Base-by-base conservation (phyloP, 257 asterid genomes). In the Sherardia arvensis region DNA sequence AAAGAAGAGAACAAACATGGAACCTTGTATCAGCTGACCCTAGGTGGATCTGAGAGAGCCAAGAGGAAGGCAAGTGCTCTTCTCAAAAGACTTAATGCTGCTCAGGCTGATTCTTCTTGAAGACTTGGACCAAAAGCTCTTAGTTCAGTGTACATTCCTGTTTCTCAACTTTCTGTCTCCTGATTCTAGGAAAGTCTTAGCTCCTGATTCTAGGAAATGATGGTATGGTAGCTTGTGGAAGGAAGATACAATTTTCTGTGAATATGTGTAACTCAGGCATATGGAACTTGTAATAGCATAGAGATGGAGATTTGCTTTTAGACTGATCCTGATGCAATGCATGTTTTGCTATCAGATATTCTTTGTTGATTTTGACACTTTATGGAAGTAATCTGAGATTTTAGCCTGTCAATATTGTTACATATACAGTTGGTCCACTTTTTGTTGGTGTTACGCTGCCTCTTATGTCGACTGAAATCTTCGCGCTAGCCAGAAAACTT, bases 21-120 rank as follows among this genome's bases (percentile, higher is more conserved):
- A 61, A 73, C 74, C 5, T 65, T 86, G 69, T 43, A 69, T 51
- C 57, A 47, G 17, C 78, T 81, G 0, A 74, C 78, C 14, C 54
- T 15, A 14, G 77, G 25, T 8, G 94, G 86, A 59, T 83, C 84
- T 17, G 61, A 78, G 20, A 79, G 86, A 76, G 88, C 94, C 20
- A 76, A 62, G 79, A 81, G 81, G 71, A 81, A 79, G 65, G 94
- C 88, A 1, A 62, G 1, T 3, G 76, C 73, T 20, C 78, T 86
- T 65, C 75, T 83, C 33, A 73, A 71, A 61, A 74, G 76, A 76
- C 36, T 85, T 28, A 14, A 38, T 62, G 8, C n/a, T n/a, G n/a
- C n/a, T n/a, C 49, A 62, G 65, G 17, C 4, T 58, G 76, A n/a
- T n/a, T n/a, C n/a, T 64, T 51, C 75, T 61, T 80, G 61, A 69